Evolutionary conservation across 2,329 filamentous ascomycete genomes (phyloP), one percentile per base, ranked within the genome.

Genomic region (Nothophoma quercina): DNA sequence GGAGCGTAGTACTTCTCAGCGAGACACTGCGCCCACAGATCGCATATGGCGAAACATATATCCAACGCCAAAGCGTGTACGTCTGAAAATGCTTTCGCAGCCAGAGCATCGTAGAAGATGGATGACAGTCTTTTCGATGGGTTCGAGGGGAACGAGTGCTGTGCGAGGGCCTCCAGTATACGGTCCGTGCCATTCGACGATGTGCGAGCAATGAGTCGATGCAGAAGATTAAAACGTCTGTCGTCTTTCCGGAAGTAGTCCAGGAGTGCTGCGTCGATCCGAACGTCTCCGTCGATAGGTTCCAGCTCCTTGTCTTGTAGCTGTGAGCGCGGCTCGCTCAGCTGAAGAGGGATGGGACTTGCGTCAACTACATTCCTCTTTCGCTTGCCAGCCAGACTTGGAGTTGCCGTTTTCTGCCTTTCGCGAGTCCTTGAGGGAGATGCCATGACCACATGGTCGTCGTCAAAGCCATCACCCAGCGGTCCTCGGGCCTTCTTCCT

Each of bases 381-480:
- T 59, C 90, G 79, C 75, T 93, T 93, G 6, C 79, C 80, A 48
- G 78, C 77, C 54, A 78, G 79, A 40, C 87, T 88, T 0, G 90
- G 90, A 1, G 84, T 87, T 9, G 72, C 71, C 34, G 80, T 75
- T 65, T 81, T 84, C 5, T 77, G 75, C 58, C 75, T 78, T 7
- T 75, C 73, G 39, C 71, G 73, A 4, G 68, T 59, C 59, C 81
- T 85, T 44, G 79, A 83, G 4, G 84, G 84, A 2, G 84, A 86
- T 1, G 78, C 68, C 56, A 81, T 75, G 49, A 81, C 70, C 7
- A 87, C 78, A 63, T 88, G 83, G 48, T 82, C 80, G 54, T 90
- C 85, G 54, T 93, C 89, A 63, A 95, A 95, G 0, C 90, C 90
- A 72, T 95, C 90, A 1, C 88, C 83, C 41, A 89, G 77, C 1